Evolutionary conservation across 768 basidiomycete species (phyloP).

Genomic region (Krasilnikovozyma curviuscula): DNA sequence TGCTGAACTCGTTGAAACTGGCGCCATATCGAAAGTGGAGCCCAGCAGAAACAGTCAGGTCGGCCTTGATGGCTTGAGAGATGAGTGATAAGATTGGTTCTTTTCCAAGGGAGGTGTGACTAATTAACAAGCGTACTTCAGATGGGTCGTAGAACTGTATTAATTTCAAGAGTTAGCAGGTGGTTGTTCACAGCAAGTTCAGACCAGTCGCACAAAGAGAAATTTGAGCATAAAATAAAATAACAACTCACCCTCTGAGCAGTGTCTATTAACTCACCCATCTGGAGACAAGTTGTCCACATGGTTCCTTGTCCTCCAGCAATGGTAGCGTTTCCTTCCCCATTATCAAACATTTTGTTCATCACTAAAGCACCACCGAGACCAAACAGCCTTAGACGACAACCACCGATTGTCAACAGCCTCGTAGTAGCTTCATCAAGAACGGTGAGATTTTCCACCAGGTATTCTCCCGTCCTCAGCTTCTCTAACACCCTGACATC

Average conservation of each 20-base stretch:
- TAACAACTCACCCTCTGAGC: conserved; percentile 52
- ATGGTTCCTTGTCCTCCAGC: conserved; percentile 95
- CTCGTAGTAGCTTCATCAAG: conserved; percentile 92
- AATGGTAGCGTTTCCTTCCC: conserved; percentile 84
- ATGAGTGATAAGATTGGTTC: conserved; percentile 86
- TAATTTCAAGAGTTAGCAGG: too few species aligned
- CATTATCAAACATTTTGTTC: conserved; percentile 42
- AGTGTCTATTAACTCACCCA: conserved; percentile 94
- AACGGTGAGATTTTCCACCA: conserved; percentile 73
- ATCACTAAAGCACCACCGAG: conserved; percentile 85
- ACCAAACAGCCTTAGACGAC: conserved; percentile 84
- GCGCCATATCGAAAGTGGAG: conserved; percentile 95
- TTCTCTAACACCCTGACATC: conserved; percentile 85
- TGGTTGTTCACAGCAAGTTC: too few species aligned
- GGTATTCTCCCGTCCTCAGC: conserved; percentile 62
- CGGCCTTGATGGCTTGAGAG: conserved; percentile 74
- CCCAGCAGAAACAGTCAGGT: conserved; percentile 80
- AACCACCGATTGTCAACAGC: conserved; percentile 72
- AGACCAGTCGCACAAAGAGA: too few species aligned
- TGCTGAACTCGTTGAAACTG: conserved; percentile 91
- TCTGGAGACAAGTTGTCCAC: conserved; percentile 95
- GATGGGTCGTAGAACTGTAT: conserved; percentile 59
- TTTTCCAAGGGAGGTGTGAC: conserved; percentile 77
- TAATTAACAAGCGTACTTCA: conserved; percentile 83
- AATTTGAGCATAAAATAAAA: too few species aligned